These are phyloP conservation scores for Pseudisothecium myosuroides DNA, from an alignment of 225 moss, liverwort and hornwort genomes.

Conservation along the genomic window DNA sequence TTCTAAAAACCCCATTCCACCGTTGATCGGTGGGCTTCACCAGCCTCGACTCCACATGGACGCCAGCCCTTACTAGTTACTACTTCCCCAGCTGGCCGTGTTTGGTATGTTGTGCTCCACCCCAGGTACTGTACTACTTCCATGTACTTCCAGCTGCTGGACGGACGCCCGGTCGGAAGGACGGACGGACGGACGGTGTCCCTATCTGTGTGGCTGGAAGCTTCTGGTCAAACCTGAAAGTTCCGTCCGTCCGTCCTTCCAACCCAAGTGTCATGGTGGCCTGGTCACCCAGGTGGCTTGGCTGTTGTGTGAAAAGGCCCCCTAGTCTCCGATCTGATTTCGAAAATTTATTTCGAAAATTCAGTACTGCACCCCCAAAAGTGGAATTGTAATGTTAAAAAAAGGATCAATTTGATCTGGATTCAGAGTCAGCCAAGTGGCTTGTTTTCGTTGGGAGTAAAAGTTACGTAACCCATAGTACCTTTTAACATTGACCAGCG, in stretches of 20 bases:
- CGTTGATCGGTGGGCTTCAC: no score
- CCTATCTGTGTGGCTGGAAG: not conserved
- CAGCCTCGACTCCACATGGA: not conserved
- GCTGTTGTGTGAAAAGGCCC: not conserved
- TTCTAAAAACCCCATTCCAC: not conserved
- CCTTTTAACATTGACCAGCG: not conserved
- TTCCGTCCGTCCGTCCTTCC: not conserved
- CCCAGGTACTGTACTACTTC: not conserved
- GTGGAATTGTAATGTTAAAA: not conserved
- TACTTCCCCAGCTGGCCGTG: not conserved
- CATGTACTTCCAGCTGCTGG: not conserved
- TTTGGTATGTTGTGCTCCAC: not conserved
- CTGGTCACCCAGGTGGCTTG: not conserved
- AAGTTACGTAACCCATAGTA: not conserved
- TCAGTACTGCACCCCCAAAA: not conserved
- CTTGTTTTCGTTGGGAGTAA: not conserved
- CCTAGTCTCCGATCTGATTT: not conserved
- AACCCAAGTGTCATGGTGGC: not conserved
- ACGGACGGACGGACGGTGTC: not conserved
- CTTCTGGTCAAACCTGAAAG: not conserved
- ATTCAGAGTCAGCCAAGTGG: not conserved
- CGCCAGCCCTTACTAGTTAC: no score
- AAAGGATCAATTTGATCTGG: not conserved
- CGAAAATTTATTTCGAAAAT: no score
- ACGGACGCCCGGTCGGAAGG: not conserved